Evolutionary conservation across 2,329 filamentous ascomycete genomes (phyloP).

Genomic region (Stylonectria norvegica): DNA sequence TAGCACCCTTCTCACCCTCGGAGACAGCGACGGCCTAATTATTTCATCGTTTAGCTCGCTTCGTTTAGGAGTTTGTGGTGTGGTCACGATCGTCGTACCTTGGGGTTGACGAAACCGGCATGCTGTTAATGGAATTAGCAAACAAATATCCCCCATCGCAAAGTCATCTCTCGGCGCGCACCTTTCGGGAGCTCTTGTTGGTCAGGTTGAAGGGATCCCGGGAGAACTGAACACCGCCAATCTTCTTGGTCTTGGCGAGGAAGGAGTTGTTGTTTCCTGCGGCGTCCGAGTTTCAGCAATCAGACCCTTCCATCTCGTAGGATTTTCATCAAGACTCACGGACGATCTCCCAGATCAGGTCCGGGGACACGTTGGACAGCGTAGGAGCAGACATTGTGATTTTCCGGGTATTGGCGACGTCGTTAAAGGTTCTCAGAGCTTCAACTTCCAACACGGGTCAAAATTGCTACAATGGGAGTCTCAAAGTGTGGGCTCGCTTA

Average conservation of each 20-base stretch:
- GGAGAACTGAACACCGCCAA: constrained; percentile 84
- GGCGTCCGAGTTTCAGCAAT: constrained; percentile 22
- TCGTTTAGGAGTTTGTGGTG: constrained; percentile 12
- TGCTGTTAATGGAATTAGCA: constrained; percentile 58
- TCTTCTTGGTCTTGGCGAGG: constrained; percentile 83
- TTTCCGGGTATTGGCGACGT: constrained; percentile 26
- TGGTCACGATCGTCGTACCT: constrained; percentile 57
- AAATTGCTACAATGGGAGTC: constrained; percentile 24
- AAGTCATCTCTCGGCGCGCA: constrained; percentile 32
- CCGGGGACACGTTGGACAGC: constrained; percentile 75
- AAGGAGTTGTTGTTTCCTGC: constrained; percentile 83
- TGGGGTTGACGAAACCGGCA: constrained; percentile 88
- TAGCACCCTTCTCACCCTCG: constrained; percentile 71
- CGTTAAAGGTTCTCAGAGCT: constrained; percentile 34
- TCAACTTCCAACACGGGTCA: constrained; percentile 16
- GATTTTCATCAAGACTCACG: constrained; percentile 67
- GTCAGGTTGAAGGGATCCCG: constrained; percentile 89
- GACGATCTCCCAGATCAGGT: constrained; percentile 92
- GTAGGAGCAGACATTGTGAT: constrained; percentile 55
- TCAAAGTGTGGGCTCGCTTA: constrained; percentile 41
- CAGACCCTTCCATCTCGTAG: not conserved
- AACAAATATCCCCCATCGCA: constrained; percentile 4
- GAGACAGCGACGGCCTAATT: constrained; percentile 76
- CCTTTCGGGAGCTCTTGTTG: constrained; percentile 91
- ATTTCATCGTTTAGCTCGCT: constrained; percentile 23